A percentile compares a stretch with the other conserved stretches of the same genome.
Conservation (phyloP, 257 asterid genomes). For the Solanum pimpinellifolium region DNA sequence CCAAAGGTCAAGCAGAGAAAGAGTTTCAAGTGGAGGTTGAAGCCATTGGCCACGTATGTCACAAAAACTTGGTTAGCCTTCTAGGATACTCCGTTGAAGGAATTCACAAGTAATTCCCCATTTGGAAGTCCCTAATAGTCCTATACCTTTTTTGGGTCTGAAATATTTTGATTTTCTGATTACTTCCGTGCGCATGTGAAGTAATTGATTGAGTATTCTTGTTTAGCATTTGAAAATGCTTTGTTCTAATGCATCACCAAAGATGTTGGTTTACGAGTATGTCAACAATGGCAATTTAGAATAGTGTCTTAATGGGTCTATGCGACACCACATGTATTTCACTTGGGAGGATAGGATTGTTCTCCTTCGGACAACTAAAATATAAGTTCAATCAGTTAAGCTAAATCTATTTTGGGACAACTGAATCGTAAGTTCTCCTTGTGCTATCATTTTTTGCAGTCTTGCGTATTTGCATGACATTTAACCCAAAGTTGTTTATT, state of each 20-base stretch:
- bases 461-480: constrained; percentile 90
- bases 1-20: constrained; percentile 26
- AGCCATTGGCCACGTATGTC: constrained; percentile 90
- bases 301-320: constrained; percentile 82
- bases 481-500: constrained; percentile 90
- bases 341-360: constrained; percentile 92
- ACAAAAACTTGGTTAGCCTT: constrained; percentile 48
- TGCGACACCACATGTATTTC: constrained; percentile 77
- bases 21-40: constrained; percentile 91
- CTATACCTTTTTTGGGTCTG: neutral
- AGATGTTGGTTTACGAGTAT: constrained; percentile 76
- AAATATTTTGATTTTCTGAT: neutral
- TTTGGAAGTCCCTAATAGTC: neutral
- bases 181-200: neutral
- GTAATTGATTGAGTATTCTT: neutral
- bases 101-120: constrained; percentile 61
- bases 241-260: neutral
- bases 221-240: neutral
- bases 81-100: constrained; percentile 94
- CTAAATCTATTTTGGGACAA: no score
- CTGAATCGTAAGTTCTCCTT: neutral
- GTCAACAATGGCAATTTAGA: constrained; percentile 24
- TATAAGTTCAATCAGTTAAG: constrained; percentile 41
- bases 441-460: constrained; percentile 24
- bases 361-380: constrained; percentile 90